A percentile compares a stretch with the other conserved stretches of the same genome.
Conservation (phyloP, 2,329 filamentous ascomycete species). For the Graphiopsis chlorocephala region DNA sequence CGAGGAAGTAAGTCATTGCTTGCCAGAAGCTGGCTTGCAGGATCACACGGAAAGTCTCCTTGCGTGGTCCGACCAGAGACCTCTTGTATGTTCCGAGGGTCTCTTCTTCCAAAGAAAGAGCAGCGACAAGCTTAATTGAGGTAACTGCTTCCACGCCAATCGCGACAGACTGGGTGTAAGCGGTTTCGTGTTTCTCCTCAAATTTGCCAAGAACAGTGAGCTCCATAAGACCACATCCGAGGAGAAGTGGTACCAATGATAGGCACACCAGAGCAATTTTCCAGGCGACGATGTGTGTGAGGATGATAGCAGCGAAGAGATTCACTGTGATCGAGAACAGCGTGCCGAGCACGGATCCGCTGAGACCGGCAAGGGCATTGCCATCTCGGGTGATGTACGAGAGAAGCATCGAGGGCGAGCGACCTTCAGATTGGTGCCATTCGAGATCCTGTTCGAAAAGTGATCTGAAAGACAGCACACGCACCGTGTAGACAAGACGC, state of each 20-base stretch:
- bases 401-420: constrained; percentile 61
- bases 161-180: constrained; percentile 51
- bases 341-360: constrained; percentile 68
- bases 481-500: constrained; percentile 61
- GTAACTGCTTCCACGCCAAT: constrained; percentile 53
- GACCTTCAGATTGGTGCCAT: constrained; percentile 67
- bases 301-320: constrained; percentile 63
- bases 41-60: constrained; percentile 17
- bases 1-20: constrained; percentile 58
- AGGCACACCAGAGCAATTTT: constrained; percentile 72
- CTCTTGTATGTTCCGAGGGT: constrained; percentile 45
- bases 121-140: constrained; percentile 53
- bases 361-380: constrained; percentile 65
- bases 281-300: constrained; percentile 72
- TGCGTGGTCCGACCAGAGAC: constrained; percentile 32
- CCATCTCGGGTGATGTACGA: constrained; percentile 69
- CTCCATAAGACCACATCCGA: constrained; percentile 68
- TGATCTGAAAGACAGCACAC: constrained; percentile 63
- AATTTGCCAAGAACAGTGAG: constrained; percentile 60
- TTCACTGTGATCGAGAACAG: constrained; percentile 67
- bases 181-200: constrained; percentile 54
- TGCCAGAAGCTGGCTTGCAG: constrained; percentile 59
- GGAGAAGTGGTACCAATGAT: constrained; percentile 64
- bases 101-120: constrained; percentile 52
- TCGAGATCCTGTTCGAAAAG: constrained; percentile 65